Evolutionary conservation across 441 rosid species (phyloP).

Genomic region (Bocquillonia castaneifolia): DNA sequence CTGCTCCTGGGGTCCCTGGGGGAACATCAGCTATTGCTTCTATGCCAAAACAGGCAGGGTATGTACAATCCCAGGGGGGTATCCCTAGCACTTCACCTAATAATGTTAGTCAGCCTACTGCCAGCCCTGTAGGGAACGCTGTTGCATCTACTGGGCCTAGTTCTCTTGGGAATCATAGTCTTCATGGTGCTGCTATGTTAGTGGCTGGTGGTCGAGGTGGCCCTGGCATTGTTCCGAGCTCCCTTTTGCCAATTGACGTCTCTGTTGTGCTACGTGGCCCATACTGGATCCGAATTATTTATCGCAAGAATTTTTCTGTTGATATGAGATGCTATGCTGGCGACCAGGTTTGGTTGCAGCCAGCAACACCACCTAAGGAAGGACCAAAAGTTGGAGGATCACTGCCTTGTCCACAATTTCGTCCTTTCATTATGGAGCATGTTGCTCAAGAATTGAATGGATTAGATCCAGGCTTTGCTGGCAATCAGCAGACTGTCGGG

Average conservation of each 20-base stretch:
- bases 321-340: slow-evolving; percentile 99
- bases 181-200: slow-evolving; percentile 71
- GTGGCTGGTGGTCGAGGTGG: slow-evolving; percentile 84
- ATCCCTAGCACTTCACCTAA: slow-evolving; percentile 36
- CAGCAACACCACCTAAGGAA: slow-evolving; percentile 97
- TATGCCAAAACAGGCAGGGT: slow-evolving; percentile 62
- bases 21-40: slow-evolving; percentile 41
- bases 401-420: slow-evolving; percentile 98
- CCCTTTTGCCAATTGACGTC: slow-evolving; percentile 94
- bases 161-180: slow-evolving; percentile 53
- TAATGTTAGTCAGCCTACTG: slow-evolving; percentile 45
- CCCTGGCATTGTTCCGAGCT: slow-evolving; percentile 97
- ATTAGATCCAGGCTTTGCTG: slow-evolving; percentile 66
- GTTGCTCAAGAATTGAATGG: slow-evolving; percentile 98
- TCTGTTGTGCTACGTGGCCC: slow-evolving; percentile 98
- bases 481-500: slow-evolving; percentile 67
- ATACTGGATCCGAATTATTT: slow-evolving; percentile 92
- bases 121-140: slow-evolving; percentile 42
- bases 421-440: slow-evolving; percentile 99
- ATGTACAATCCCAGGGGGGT: slow-evolving; percentile 54
- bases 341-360: slow-evolving; percentile 99
- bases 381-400: slow-evolving; percentile 95
- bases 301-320: slow-evolving; percentile 92
- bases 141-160: slow-evolving; percentile 41
- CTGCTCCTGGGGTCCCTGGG: slow-evolving; percentile 60